Base-by-base conservation (phyloP, 306 rosid genomes). In the Cicer cuneatum region DNA sequence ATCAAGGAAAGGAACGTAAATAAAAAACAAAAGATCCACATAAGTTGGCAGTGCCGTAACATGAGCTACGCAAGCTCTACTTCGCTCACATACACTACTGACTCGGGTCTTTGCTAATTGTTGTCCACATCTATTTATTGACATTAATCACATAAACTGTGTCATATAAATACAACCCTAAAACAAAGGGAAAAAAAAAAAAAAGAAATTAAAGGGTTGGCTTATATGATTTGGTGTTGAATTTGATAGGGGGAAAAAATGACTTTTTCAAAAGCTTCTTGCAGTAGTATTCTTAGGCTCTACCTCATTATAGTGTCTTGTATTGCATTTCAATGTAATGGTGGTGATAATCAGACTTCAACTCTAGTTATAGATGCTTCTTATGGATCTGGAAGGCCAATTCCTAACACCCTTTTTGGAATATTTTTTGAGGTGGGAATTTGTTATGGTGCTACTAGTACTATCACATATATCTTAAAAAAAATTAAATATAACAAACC, bases 401-500 rank as follows among this genome's bases (percentile, higher is more conserved):
- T 90, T 35, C 85, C 97, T 0, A 52, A 85, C 1, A 88, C 93
- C 13, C 84, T 89, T 37, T 90, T 90, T 66, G 97, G 97, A 73
- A 39, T 85, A 15, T 90, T 90, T 84, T 90, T 86, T 74, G 97
- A 92, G 97, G 97, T 92, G 29, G 15, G 45, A 65, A 53, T 42
- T 40, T 18, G 10, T 64, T 16, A 9, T 49, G 2, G 56, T 49
- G 56, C 7, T 49, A 14, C 18, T 49, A 8, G 1, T 49, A 49
- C 18, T 49, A 8, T 49, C 16, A 1, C 56, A 6, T 0, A 14
- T 49, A n/a, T 3, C 7, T 49, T 6, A 7, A 29, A 49, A 49
- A 14, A 49, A 49, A 7, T 14, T 49, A 49, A 49, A 49, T 49
- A 8, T 52, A 8, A 52, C 33, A 49, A n/a, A 49, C 8, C 19